Percentiles rank a stretch among this genome's conserved stretches.
Conservation (phyloP, 176 grass and related monocot species). For the Oryza glumipatula region DNA sequence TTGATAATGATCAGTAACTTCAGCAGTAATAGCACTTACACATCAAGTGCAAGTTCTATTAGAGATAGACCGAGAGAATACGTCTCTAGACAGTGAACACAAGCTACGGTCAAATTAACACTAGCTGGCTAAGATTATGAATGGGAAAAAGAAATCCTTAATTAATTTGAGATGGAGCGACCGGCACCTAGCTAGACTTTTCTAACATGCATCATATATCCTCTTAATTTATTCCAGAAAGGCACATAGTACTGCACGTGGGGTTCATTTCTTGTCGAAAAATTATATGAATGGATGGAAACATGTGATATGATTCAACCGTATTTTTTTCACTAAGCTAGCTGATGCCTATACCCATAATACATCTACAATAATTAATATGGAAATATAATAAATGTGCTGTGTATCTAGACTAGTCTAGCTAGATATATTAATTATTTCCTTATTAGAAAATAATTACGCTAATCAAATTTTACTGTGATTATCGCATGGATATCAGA, state of each 20-base stretch:
- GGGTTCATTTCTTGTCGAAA: too few species aligned
- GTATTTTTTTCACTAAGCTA: too few species aligned
- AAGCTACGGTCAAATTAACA: neutral
- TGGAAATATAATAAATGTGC: neutral
- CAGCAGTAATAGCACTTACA: slow-evolving; percentile 30
- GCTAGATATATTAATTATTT: neutral
- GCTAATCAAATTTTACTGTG: too few species aligned
- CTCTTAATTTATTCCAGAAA: neutral
- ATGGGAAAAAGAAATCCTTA: neutral
- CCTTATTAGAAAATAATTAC: too few species aligned
- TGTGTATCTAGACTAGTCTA: too few species aligned
- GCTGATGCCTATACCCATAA: too few species aligned
- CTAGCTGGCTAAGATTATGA: neutral
- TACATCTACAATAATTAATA: neutral
- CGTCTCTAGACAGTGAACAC: slow-evolving; percentile 16
- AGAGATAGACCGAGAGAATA: neutral
- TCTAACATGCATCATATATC: neutral
- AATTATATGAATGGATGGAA: neutral
- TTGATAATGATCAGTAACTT: slow-evolving; percentile 7
- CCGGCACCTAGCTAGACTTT: slow-evolving; percentile 9
- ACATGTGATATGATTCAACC: too few species aligned
- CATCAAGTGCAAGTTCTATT: slow-evolving; percentile 28
- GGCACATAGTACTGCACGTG: neutral
- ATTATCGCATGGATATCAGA: too few species aligned
- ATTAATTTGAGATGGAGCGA: neutral